Percentiles rank a stretch among this genome's conserved stretches.
These are phyloP conservation scores for Bonia amplexicaulis DNA, from an alignment of 176 grass and related monocot species.

Conservation along the genomic window DNA sequence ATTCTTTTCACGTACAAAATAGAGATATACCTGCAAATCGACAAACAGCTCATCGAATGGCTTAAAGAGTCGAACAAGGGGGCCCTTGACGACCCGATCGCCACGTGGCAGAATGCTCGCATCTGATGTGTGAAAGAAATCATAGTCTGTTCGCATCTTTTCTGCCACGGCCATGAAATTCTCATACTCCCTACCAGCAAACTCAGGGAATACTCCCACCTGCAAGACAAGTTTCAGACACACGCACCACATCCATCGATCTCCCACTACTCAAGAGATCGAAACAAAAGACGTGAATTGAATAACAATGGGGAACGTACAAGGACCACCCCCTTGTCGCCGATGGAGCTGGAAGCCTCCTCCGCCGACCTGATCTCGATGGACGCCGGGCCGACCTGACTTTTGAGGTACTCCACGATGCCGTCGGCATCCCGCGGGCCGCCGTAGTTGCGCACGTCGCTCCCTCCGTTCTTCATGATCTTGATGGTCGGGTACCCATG, in stretches of 20 bases:
- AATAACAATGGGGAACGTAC: constrained; percentile 30
- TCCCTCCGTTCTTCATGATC: constrained; percentile 65
- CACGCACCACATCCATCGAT: neutral
- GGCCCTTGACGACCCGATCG: constrained; percentile 37
- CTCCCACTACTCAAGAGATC: neutral
- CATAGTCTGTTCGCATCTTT: constrained; percentile 63
- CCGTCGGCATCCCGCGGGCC: constrained; percentile 65
- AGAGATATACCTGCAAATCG: constrained; percentile 57
- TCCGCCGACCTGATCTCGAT: constrained; percentile 50
- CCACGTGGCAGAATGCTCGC: constrained; percentile 63
- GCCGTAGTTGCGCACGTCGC: constrained; percentile 32
- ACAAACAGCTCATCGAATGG: constrained; percentile 90
- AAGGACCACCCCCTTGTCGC: constrained; percentile 50
- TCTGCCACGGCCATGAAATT: constrained; percentile 61
- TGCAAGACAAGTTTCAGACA: constrained; percentile 23
- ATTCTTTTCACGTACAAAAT: neutral
- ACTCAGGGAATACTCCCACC: constrained; percentile 83
- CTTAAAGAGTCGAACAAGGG: constrained; percentile 80
- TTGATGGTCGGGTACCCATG: constrained; percentile 59
- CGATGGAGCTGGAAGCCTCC: constrained; percentile 26
- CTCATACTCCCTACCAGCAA: constrained; percentile 63
- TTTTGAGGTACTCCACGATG: constrained; percentile 74
- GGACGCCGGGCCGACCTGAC: constrained; percentile 63
- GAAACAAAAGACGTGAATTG: neutral
- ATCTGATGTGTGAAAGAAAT: constrained; percentile 76